These are phyloP conservation scores for Ciborinia camelliae DNA, from an alignment of 2,329 filamentous ascomycete species.

Conservation along the genomic window DNA sequence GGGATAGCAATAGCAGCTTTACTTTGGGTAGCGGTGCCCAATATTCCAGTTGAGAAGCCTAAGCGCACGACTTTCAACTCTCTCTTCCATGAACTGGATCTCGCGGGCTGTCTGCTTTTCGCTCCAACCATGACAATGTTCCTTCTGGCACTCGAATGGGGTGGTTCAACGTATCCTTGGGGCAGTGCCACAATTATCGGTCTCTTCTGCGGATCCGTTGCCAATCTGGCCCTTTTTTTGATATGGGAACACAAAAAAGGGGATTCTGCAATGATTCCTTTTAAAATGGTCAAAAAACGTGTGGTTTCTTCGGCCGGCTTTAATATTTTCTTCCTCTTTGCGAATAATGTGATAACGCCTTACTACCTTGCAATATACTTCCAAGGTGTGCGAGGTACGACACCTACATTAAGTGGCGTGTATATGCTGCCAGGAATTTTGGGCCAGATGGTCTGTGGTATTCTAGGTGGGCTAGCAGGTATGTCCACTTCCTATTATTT, in stretches of 20 bases:
- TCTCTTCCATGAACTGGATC: constrained; percentile 32
- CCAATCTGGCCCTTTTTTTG: constrained; percentile 26
- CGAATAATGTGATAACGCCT: constrained; percentile 32
- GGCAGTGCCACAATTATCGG: constrained; percentile 26
- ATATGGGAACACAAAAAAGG: constrained; percentile 27
- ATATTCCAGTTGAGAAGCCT: constrained; percentile 17
- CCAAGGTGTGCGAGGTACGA: constrained; percentile 44
- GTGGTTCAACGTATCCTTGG: constrained; percentile 36
- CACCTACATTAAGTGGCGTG: constrained; percentile 40
- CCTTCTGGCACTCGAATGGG: constrained; percentile 37
- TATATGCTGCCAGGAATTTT: constrained; percentile 43
- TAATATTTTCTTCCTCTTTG: constrained; percentile 11
- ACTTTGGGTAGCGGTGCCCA: constrained; percentile 37
- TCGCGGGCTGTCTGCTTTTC: constrained; percentile 36
- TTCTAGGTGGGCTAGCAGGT: constrained; percentile 27
- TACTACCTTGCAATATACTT: constrained; percentile 51
- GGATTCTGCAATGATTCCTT: constrained; percentile 30
- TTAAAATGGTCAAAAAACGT: constrained; percentile 25
- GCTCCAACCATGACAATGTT: constrained; percentile 37
- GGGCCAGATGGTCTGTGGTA: constrained; percentile 27
- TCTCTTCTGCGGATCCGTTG: constrained; percentile 24
- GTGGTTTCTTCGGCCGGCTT: constrained; percentile 18
- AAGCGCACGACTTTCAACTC: neutral
- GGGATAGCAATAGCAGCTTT: constrained; percentile 35
- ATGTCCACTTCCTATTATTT: constrained; percentile 1